Conservation (phyloP, 768 basidiomycete genomes). For the Mycena metata region DNA sequence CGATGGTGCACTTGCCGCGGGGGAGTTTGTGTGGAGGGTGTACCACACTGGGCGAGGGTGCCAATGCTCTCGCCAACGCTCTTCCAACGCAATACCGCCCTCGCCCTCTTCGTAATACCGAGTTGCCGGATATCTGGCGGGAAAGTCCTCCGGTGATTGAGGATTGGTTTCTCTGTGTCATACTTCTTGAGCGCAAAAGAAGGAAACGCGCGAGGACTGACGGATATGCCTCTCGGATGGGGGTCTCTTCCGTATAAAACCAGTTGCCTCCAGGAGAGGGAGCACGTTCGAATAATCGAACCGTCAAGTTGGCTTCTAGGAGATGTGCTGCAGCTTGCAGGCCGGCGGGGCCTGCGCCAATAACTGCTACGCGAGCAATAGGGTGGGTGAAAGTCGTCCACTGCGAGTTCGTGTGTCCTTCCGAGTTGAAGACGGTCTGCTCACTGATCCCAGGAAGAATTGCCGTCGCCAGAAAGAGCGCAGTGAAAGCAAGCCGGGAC, state of each 20-base stretch:
- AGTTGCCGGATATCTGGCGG: constrained; percentile 30
- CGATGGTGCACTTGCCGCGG: constrained; percentile 27
- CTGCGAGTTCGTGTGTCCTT: neutral
- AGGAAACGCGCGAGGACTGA: neutral
- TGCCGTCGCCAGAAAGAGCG: neutral
- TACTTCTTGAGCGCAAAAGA: neutral
- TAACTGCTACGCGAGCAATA: constrained; percentile 24
- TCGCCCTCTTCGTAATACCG: constrained; percentile 36
- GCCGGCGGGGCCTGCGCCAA: constrained; percentile 36
- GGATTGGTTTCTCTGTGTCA: constrained; percentile 10
- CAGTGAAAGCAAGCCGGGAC: too few relatives aligned
- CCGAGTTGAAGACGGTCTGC: neutral
- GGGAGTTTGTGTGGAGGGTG: constrained; percentile 37
- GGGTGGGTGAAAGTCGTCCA: constrained; percentile 19
- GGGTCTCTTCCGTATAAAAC: too few relatives aligned
- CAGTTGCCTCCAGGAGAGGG: constrained; percentile 41
- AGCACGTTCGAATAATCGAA: constrained; percentile 41
- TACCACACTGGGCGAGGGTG: constrained; percentile 39
- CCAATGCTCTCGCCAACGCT: constrained; percentile 41
- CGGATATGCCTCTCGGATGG: constrained; percentile 39
- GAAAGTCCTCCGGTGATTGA: neutral
- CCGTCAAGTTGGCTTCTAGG: constrained; percentile 18
- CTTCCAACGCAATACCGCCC: constrained; percentile 29
- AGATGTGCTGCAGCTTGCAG: constrained; percentile 35
- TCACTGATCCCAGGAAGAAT: neutral